These are phyloP conservation scores for Trypanosoma boissoni DNA, from an alignment of 208 protist genomes.

Conservation along the genomic window DNA sequence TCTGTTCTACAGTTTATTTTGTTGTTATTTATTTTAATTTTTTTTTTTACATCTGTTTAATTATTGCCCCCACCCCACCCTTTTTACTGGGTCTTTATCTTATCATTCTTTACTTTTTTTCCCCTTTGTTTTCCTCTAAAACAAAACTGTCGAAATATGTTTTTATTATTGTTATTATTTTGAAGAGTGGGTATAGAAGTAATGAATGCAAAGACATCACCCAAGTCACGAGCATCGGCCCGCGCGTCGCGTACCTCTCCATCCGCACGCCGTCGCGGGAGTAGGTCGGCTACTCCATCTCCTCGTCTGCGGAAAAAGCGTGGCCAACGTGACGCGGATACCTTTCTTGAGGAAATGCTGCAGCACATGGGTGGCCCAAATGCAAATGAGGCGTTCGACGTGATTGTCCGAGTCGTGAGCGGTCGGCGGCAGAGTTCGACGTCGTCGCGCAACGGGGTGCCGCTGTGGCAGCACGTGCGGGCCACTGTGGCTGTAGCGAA, in stretches of 20 bases:
- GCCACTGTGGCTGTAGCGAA: conserved; percentile 45
- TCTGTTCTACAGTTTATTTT: too few species aligned
- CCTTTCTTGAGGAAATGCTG: conserved; percentile 16
- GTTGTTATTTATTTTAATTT: too few species aligned
- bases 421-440: conserved; percentile 8
- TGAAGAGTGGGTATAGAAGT: background rate
- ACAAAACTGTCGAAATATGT: too few species aligned
- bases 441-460: conserved; percentile 15
- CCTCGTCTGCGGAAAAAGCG: background rate
- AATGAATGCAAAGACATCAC: background rate
- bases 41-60: too few species aligned
- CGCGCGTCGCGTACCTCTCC: background rate
- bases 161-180: background rate
- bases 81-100: too few species aligned
- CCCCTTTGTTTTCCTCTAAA: too few species aligned
- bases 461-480: conserved; percentile 44
- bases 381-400: conserved; percentile 20
- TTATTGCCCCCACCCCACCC: too few species aligned
- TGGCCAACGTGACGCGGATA: conserved; percentile 16
- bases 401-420: conserved; percentile 10
- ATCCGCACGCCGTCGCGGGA: background rate
- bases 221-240: background rate
- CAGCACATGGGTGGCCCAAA: conserved; percentile 21
- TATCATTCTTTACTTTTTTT: too few species aligned
- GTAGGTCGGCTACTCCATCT: background rate